Base-by-base conservation (phyloP, 177 flowering plant genomes). In the Vitis hybrid region DNA sequence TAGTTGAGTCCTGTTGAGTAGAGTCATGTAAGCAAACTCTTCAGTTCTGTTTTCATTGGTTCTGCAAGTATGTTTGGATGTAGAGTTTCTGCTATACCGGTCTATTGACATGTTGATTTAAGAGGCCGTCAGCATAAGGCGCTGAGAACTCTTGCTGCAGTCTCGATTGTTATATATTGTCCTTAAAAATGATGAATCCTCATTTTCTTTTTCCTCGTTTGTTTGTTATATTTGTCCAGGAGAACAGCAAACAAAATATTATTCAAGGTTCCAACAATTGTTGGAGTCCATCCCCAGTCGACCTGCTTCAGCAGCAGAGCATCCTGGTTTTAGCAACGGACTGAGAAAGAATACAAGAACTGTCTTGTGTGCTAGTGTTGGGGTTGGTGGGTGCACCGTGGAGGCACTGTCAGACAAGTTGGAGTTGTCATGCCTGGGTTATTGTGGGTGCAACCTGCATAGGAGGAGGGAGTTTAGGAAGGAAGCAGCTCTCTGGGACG, bases 241-340 rank as follows among this genome's bases (percentile, higher is more conserved):
- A 69, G 74, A 52, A 62, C 64, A 77, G 8, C 45, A 40, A n/a
- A 63, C 56, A 68, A 59, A 32, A n/a, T 50, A 40, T 30, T 65
- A 60, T 71, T 73, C 78, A 19, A 66, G 67, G 11, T 34, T 71
- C 14, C 70, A 68, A 30, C 60, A 56, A 48, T 51, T 75, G 40
- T 67, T 82, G 75, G 78, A 57, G 69, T 77, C 72, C 18, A 72
- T 66, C 60, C 78, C 80, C 12, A 75, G 74, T 67, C 69, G 49
- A 56, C 73, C 82, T 54, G 81, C 82, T 49, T 74, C 71, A 56
- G 82, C 78, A 56, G 82, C 84, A 52, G 79, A 80, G 79, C 67
- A 65, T 21, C 70, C 70, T 49, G 65, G 62, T 69, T 48, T 10
- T 15, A 30, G 17, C 26, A 70, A 58, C 50, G 69, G 45, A 58